phyloP scores from a whole-genome alignment of 2,329 filamentous ascomycete genomes.

The Alternaria arborescens region DNA sequence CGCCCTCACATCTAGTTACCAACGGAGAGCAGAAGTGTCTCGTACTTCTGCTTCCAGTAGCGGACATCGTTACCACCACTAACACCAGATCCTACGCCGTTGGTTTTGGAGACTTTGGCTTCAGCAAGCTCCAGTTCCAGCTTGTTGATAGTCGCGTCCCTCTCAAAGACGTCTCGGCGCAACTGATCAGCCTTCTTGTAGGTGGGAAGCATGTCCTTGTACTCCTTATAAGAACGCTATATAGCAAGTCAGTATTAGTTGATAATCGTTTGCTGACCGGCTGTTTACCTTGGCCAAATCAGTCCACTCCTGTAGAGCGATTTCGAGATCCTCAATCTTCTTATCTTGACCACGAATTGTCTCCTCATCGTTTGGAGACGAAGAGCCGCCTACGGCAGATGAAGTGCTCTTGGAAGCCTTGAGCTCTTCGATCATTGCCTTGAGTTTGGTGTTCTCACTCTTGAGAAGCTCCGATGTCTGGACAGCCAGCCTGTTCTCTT shows the following conservation, averaged over 20 bases:
- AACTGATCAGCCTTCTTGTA: conserved; percentile 32
- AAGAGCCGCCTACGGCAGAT: background rate
- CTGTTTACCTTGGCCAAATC: conserved; percentile 25
- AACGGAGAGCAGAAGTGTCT: conserved; percentile 28
- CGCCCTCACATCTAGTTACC: conserved; percentile 8
- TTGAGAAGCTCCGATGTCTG: conserved; percentile 2
- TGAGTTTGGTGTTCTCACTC: conserved; percentile 17
- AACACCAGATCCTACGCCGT: conserved; percentile 14
- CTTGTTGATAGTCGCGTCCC: conserved; percentile 25
- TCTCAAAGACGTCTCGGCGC: conserved; percentile 22
- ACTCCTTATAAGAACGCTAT: conserved; percentile 36
- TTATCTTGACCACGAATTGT: conserved; percentile 15
- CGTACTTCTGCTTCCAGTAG: conserved; percentile 42
- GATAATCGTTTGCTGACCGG: background rate
- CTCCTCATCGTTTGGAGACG: conserved; percentile 2
- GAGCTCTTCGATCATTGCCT: conserved; percentile 7
- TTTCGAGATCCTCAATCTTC: conserved; percentile 21
- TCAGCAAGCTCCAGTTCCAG: conserved; percentile 29
- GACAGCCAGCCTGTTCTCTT: conserved; percentile 11
- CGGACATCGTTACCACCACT: conserved; percentile 10
- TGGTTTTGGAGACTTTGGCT: conserved; percentile 22
- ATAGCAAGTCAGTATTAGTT: background rate
- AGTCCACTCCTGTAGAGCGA: conserved; percentile 28
- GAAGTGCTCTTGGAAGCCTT: conserved; percentile 5
- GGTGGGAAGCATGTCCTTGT: conserved; percentile 31